A percentile compares a stretch with the other conserved stretches of the same genome.
These are phyloP conservation scores for Chenopodium suecicum DNA, from an alignment of 148 eudicot genomes.

Conservation along the genomic window DNA sequence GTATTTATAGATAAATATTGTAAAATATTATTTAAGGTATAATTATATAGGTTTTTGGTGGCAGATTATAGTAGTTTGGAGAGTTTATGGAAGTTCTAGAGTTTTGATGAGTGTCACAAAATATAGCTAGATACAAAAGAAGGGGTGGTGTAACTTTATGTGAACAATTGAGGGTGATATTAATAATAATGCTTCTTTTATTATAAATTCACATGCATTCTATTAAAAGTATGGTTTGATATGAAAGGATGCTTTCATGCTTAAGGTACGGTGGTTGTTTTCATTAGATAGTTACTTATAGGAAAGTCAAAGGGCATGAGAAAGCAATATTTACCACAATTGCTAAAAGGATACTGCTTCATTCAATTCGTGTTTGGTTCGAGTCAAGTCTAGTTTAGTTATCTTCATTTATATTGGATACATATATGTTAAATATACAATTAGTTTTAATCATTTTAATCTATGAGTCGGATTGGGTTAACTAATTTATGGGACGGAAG, in stretches of 20 bases:
- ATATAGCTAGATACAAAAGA: not conserved
- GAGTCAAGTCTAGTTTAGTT: no score
- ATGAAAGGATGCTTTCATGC: not conserved
- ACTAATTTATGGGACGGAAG: no score
- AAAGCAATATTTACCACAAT: conserved; percentile 8
- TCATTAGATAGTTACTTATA: not conserved
- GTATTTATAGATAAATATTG: not conserved
- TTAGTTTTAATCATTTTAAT: no score
- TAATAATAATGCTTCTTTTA: not conserved
- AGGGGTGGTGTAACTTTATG: conserved; percentile 19
- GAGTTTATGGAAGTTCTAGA: conserved; percentile 24
- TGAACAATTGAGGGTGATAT: conserved; percentile 24
- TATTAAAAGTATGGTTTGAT: conserved; percentile 27
- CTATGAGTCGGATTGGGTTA: no score
- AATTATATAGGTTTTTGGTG: conserved; percentile 25
- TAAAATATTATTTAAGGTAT: not conserved
- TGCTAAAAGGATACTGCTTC: not conserved
- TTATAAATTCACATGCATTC: conserved; percentile 41
- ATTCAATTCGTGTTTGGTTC: no score
- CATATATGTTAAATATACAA: not conserved
- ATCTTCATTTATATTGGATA: no score
- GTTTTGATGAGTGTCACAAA: conserved; percentile 23
- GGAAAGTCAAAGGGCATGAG: conserved; percentile 16
- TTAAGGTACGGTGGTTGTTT: not conserved
- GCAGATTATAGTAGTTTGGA: conserved; percentile 20